phyloP scores from a whole-genome alignment of 129 eudicot genomes.

The Escallonia herrerae region DNA sequence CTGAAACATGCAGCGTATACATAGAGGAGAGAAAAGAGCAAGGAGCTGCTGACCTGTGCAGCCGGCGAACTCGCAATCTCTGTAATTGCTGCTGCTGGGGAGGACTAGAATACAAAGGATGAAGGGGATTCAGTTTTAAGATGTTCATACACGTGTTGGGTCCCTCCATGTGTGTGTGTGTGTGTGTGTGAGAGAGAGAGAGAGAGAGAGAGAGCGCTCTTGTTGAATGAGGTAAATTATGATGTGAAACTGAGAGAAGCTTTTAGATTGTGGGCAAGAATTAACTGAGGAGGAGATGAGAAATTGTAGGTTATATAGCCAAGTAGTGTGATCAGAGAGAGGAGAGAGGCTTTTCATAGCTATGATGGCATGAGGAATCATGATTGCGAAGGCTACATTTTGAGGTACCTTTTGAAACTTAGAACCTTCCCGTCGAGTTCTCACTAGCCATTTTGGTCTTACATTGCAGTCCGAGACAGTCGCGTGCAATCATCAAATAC shows the following conservation, averaged over 20 bases:
- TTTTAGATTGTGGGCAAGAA: slow-evolving; percentile 9
- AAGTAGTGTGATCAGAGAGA: slow-evolving; percentile 1
- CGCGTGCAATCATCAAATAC: no score
- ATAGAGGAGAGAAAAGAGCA: slow-evolving; percentile 1
- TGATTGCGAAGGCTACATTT: slow-evolving; percentile 5
- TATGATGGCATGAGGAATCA: slow-evolving; percentile 29
- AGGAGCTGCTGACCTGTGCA: slow-evolving; percentile 7
- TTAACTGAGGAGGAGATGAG: slow-evolving; percentile 15
- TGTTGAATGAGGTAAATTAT: not conserved
- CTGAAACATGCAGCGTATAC: not conserved
- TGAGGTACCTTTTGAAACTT: not conserved
- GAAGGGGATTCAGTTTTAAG: slow-evolving; percentile 6
- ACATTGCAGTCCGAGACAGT: no score
- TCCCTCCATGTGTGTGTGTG: not conserved
- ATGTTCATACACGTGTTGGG: slow-evolving; percentile 8
- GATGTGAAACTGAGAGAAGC: not conserved
- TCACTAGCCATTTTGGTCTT: not conserved
- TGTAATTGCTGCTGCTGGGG: not conserved
- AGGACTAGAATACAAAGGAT: not conserved
- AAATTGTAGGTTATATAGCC: slow-evolving; percentile 13
- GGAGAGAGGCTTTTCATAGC: slow-evolving; percentile 11
- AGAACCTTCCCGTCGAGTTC: slow-evolving; percentile 8
- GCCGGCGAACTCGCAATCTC: slow-evolving; percentile 1
- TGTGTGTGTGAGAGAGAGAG: not conserved
- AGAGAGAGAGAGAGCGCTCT: slow-evolving; percentile 2